Evolutionary conservation across 2,329 filamentous ascomycete species (phyloP).

Genomic region (Fusarium annulatum): DNA sequence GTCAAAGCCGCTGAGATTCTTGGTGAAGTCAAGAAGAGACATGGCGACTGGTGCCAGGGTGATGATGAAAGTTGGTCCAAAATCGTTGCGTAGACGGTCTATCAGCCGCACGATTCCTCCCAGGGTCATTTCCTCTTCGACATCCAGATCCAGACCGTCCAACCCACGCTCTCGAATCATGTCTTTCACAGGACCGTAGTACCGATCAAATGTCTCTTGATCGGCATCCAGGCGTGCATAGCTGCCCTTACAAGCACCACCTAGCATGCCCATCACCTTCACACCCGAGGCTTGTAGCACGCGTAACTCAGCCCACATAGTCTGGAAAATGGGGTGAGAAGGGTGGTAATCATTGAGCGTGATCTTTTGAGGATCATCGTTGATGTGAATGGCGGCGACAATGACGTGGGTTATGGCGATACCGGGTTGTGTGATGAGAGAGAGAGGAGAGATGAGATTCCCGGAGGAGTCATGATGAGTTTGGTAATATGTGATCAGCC

Average conservation of each 20-base stretch:
- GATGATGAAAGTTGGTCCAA: constrained; percentile 77
- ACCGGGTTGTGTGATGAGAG: constrained; percentile 59
- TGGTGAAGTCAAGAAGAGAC: constrained; percentile 66
- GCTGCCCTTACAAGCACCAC: constrained; percentile 82
- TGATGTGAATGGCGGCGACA: constrained; percentile 86
- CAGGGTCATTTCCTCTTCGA: constrained; percentile 81
- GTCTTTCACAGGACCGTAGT: constrained; percentile 76
- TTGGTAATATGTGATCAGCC: constrained; percentile 65
- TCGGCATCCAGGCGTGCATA: constrained; percentile 69
- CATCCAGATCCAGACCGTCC: constrained; percentile 80
- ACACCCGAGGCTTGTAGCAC: constrained; percentile 78
- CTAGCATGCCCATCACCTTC: constrained; percentile 87
- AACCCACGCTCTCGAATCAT: constrained; percentile 71
- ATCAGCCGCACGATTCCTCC: constrained; percentile 73
- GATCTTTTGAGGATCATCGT: constrained; percentile 71
- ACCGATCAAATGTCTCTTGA: constrained; percentile 73
- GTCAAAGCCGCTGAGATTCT: constrained; percentile 82
- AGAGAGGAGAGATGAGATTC: constrained; percentile 63
- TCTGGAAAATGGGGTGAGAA: constrained; percentile 72
- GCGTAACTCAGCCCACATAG: constrained; percentile 82
- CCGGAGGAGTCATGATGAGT: constrained; percentile 61
- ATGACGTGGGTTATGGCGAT: constrained; percentile 81
- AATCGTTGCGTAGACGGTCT: constrained; percentile 74
- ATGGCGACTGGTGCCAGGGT: constrained; percentile 86
- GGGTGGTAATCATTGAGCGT: constrained; percentile 85